Conservation (phyloP, 2,329 filamentous ascomycete species). For the Colletotrichum salicis region DNA sequence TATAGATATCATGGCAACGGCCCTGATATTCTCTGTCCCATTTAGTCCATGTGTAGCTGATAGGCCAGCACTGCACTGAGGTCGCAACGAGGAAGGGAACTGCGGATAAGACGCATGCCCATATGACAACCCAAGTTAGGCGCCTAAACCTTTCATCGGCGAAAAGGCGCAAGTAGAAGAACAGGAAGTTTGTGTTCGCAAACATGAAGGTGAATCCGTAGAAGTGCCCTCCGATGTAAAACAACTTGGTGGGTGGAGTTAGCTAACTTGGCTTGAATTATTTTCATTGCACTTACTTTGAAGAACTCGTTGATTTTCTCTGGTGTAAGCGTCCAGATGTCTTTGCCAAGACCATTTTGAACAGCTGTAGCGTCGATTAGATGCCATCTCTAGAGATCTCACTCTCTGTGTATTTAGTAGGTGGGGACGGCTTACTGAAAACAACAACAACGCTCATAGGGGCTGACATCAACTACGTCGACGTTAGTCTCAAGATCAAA, state of each 20-base stretch:
- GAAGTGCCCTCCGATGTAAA: constrained; percentile 50
- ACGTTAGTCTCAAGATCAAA: too few species aligned
- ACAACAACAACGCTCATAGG: constrained; percentile 22
- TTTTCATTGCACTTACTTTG: not conserved
- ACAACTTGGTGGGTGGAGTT: constrained; percentile 36
- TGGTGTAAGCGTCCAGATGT: constrained; percentile 56
- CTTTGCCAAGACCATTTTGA: constrained; percentile 53
- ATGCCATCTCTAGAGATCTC: not conserved
- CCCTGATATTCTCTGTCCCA: constrained; percentile 60
- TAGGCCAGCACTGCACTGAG: constrained; percentile 59
- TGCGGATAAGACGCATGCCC: constrained; percentile 48
- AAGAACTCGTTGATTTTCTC: constrained; percentile 52
- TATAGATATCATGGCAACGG: constrained; percentile 57
- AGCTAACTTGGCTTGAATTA: too few species aligned
- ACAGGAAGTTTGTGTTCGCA: constrained; percentile 58
- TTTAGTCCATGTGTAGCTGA: constrained; percentile 59
- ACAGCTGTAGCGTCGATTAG: not conserved
- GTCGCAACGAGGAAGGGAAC: constrained; percentile 50
- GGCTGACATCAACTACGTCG: constrained; percentile 14
- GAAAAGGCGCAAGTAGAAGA: constrained; percentile 65
- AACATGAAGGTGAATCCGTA: constrained; percentile 55
- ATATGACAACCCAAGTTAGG: constrained; percentile 51
- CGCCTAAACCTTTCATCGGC: constrained; percentile 46
- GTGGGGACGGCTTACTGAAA: not conserved
- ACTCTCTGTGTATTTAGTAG: too few species aligned